phyloP scores from a whole-genome alignment of 352 stramenopile species.

The Pythium periplocum region DNA sequence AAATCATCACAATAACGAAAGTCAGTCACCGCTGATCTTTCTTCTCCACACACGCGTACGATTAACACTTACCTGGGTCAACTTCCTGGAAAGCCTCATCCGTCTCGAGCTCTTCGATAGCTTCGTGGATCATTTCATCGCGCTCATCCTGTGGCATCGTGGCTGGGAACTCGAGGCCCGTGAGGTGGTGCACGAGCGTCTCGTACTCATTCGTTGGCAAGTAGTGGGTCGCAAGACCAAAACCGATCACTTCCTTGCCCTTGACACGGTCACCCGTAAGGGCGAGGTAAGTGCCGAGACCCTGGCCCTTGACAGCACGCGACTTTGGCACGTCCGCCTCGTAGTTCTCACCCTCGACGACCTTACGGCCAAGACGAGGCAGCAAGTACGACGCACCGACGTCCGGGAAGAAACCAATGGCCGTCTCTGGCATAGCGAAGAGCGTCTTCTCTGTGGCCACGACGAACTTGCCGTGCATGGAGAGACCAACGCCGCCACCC shows the following conservation, averaged over 20 bases:
- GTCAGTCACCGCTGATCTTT: not conserved
- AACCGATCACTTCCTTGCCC: constrained; percentile 85
- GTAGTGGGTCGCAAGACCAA: constrained; percentile 96
- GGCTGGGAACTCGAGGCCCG: constrained; percentile 65
- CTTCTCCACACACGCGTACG: not conserved
- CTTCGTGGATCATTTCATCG: constrained; percentile 83
- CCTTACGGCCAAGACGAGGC: constrained; percentile 73
- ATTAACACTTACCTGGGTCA: constrained; percentile 35
- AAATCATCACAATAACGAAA: constrained; percentile 6
- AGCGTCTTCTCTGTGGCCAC: constrained; percentile 96
- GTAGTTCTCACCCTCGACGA: constrained; percentile 70
- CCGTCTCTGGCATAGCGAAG: constrained; percentile 99
- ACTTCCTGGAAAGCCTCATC: constrained; percentile 84
- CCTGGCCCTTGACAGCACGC: constrained; percentile 64
- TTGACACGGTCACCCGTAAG: constrained; percentile 92
- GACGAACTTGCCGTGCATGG: constrained; percentile 95
- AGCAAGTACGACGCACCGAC: constrained; percentile 93
- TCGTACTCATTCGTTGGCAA: constrained; percentile 85
- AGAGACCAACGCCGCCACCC: constrained; percentile 97
- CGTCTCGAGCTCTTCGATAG: constrained; percentile 69
- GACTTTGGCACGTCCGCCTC: constrained; percentile 63
- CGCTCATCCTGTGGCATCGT: constrained; percentile 74
- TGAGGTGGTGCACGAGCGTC: constrained; percentile 85
- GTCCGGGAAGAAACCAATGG: constrained; percentile 98
- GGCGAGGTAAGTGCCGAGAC: constrained; percentile 91